Evolutionary conservation across 768 basidiomycete species (phyloP), one percentile per base, ranked within the genome.

Genomic region (Cystoderma amianthinum): DNA sequence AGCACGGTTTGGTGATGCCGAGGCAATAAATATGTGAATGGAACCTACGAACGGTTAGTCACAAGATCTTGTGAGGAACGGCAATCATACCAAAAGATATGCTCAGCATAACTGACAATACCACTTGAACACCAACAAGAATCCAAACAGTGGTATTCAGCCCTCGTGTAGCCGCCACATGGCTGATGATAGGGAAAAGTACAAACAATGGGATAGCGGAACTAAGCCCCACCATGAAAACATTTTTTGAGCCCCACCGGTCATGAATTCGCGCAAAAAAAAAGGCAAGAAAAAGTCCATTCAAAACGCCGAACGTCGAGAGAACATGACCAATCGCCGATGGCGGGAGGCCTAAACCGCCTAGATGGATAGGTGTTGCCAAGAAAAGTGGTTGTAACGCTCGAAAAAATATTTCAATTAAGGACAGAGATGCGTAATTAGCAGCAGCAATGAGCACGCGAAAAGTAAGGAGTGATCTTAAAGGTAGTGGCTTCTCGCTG

Each of bases 341-440:
- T 3, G 86, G 84, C 16, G 72, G 61, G n/a, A 88, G 60, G 3
- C 82, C 84, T 12, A 87, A 71, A 0, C 86, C 86, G 21, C 85
- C 86, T 10, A 78, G 65, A 17, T 68, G 65, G 41, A 80, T 63
- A 13, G 86, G 82, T 4, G 83, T 86, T 13, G 83, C 76, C 37
- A 77, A 68, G 60, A 85, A 88, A 19, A 86, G 56, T 0, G 87
- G 86, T 32, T 81, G 78, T 9, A 88, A 59, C 5, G 80, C 71
- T 36, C 76, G 76, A 49, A 75, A 76, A 9, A 79, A 59, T 33
- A 87, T 85, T 43, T 87, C 85, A 32, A 82, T 56, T 3, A 86
- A 59, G 3, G 83, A 76, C 17, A 88, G 68, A 17, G 64, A 54
- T 1, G 73, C 78, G 54, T 87, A 89, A 52, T 87, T 87, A 12